phyloP scores from a whole-genome alignment of 345 rosid genomes.

The Arabis alpina region DNA sequence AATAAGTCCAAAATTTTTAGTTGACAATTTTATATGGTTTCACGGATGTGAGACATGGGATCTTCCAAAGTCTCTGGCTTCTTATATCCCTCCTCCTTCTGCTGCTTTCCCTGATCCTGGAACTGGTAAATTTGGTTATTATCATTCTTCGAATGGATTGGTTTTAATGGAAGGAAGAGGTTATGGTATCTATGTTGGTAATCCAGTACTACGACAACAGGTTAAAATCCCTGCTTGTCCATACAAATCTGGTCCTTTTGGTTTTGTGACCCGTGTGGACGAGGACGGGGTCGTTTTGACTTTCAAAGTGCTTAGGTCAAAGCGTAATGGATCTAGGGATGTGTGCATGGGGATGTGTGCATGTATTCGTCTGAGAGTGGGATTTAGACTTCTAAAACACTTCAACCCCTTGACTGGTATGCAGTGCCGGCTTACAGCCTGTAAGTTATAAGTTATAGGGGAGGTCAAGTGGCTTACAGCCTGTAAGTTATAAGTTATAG shows the following conservation, averaged over 20 bases:
- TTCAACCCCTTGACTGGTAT: too few relatives aligned
- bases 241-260: neutral
- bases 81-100: too few relatives aligned
- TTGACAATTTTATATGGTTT: too few relatives aligned
- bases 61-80: too few relatives aligned
- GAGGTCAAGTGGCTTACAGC: too few relatives aligned
- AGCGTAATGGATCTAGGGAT: too few relatives aligned
- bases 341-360: neutral
- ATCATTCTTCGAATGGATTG: slow-evolving; percentile 7
- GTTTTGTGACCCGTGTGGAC: slow-evolving; percentile 11
- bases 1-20: too few relatives aligned
- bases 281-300: neutral
- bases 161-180: neutral
- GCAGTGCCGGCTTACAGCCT: too few relatives aligned
- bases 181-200: neutral
- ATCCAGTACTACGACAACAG: slow-evolving; percentile 9
- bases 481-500: too few relatives aligned
- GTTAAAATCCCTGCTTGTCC: slow-evolving; percentile 10
- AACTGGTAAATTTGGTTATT: neutral
- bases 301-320: neutral
- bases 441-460: too few relatives aligned
- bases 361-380: slow-evolving; percentile 20
- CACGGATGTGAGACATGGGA: too few relatives aligned
- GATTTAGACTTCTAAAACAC: neutral
- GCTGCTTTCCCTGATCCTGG: too few relatives aligned